Evolutionary conservation across 2,329 filamentous ascomycete genomes (phyloP), one percentile per base, ranked within the genome.

Genomic region (Fusarium sulawesiense): DNA sequence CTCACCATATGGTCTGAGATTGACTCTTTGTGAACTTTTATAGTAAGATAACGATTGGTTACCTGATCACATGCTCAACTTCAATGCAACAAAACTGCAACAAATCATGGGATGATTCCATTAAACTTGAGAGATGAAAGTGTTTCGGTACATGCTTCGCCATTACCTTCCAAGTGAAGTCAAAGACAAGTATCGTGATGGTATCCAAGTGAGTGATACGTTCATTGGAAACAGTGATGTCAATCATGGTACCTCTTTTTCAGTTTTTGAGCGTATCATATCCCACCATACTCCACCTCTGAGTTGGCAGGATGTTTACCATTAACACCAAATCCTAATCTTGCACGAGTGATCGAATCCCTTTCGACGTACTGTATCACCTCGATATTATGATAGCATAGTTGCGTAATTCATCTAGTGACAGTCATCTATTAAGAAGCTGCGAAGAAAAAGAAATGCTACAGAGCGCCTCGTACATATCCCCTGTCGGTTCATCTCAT

Each of bases 381-480:
- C 8, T 4, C 12, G 34, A 42, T 16, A 25, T 5, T 53, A 29
- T 5, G 30, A 9, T 41, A 47, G 48, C 56, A 65, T 51, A 27
- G n/a, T 58, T 46, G 34, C 34, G 40, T 61, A 27, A 44, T 54
- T 60, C 41, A 57, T 75, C 66, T 57, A 68, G 57, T 62, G 64
- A 67, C 71, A 76, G 75, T 68, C 60, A 71, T 76, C 73, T 75
- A 77, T 77, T 75, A 54, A 66, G 73, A 72, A 65, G 72, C 71
- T 75, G 68, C 25, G 56, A 66, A 70, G 60, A 58, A 64, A 65
- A 61, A 40, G 57, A 73, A 73, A 75, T 72, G 69, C 64, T 74
- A 73, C 67, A 74, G 60, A 75, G 73, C 66, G 63, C 60, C 64
- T 73, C 66, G 64, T 72, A 73, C 70, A 76, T 75, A 67, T 56